A percentile compares a stretch with the other conserved stretches of the same genome.
These are phyloP conservation scores for Nannizziopsis arthrosporioides DNA, from an alignment of 2,329 filamentous ascomycete species.

Conservation along the genomic window DNA sequence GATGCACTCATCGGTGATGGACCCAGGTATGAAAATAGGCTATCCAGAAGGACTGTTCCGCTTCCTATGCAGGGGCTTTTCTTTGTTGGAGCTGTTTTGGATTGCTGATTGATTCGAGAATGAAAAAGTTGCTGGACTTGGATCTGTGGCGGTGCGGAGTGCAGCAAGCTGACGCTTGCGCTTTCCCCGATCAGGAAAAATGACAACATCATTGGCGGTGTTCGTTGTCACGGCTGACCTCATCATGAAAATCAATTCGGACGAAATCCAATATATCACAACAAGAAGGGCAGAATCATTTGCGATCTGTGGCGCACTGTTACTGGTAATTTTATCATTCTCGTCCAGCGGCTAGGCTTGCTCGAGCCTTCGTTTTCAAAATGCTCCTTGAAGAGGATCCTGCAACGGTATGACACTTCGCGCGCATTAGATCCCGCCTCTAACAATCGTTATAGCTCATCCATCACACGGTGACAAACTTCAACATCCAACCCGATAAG, in stretches of 20 bases:
- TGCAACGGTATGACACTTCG: constrained; percentile 51
- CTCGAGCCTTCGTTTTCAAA: constrained; percentile 35
- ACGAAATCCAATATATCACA: neutral
- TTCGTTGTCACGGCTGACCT: constrained; percentile 6
- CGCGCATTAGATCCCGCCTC: constrained; percentile 2
- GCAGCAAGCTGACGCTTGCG: neutral
- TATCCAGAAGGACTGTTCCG: neutral
- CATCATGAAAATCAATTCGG: constrained; percentile 6
- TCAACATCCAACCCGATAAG: constrained; percentile 87
- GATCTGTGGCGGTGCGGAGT: constrained; percentile 17
- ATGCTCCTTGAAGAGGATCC: constrained; percentile 96
- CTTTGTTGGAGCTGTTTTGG: neutral
- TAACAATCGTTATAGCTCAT: constrained; percentile 54
- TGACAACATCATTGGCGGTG: constrained; percentile 15
- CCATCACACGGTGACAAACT: constrained; percentile 81
- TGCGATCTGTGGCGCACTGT: too few species aligned
- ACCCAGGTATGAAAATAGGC: neutral
- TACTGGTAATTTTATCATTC: too few species aligned
- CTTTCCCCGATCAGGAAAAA: constrained; percentile 13
- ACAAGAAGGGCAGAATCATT: too few species aligned
- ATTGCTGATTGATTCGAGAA: constrained; percentile 1
- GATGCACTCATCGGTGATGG: constrained; percentile 32
- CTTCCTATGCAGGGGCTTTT: neutral
- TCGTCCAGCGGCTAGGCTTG: too few species aligned
- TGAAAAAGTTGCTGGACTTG: neutral